Evolutionary conservation across 163 green algal genomes (phyloP).

Genomic region (Scenedesmus sp.): DNA sequence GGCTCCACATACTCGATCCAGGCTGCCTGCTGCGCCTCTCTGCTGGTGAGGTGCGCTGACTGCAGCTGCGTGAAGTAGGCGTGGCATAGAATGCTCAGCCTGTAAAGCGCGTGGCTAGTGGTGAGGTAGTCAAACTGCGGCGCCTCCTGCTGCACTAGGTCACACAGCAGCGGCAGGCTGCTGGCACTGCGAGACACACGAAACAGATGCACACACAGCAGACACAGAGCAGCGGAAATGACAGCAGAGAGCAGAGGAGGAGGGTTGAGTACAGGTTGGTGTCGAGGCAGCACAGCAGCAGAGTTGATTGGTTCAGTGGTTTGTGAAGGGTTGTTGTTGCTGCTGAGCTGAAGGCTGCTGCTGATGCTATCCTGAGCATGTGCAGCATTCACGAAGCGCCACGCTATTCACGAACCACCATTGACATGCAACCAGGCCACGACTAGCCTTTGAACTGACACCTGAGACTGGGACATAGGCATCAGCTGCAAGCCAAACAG

Average conservation of each 20-base stretch:
- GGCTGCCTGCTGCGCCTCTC: conserved; percentile 41
- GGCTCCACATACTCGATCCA: conserved; percentile 43
- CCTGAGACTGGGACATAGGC: not conserved
- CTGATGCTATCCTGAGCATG: not conserved
- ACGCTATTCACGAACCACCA: too few species aligned
- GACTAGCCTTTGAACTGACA: too few species aligned
- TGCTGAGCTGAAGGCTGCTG: not conserved
- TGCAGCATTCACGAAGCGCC: not conserved
- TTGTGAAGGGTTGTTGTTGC: not conserved
- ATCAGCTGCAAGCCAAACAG: not conserved
- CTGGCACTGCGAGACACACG: conserved; percentile 10
- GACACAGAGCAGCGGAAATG: not conserved
- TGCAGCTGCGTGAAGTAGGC: conserved; percentile 44
- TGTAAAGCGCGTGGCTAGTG: conserved; percentile 36
- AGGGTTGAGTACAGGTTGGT: not conserved
- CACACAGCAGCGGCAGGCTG: conserved; percentile 43
- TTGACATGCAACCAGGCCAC: not conserved
- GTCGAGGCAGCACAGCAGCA: not conserved
- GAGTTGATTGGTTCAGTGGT: not conserved
- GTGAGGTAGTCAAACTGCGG: conserved; percentile 7
- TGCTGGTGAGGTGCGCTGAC: conserved; percentile 35
- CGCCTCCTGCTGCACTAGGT: conserved; percentile 18
- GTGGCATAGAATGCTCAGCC: conserved; percentile 32
- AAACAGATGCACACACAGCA: not conserved
- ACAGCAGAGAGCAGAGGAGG: not conserved